phyloP scores from a whole-genome alignment of 164 flowering plant species.

The Kalanchoe fedtschenkoi region DNA sequence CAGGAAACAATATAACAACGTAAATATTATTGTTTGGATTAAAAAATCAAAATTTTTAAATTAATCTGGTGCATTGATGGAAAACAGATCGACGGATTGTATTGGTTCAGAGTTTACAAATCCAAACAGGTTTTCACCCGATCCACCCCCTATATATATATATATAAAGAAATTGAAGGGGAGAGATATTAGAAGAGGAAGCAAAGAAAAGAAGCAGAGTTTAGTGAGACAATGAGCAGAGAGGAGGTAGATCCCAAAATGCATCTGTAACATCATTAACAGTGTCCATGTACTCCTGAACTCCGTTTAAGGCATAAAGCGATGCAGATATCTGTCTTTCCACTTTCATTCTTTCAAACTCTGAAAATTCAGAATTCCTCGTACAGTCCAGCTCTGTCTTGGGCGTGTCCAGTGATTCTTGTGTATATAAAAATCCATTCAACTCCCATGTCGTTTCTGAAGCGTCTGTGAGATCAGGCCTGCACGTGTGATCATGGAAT shows the following conservation, averaged over 20 bases:
- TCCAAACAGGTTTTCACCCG: too few relatives aligned
- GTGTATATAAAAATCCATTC: constrained; percentile 22
- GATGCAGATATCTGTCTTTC: constrained; percentile 73
- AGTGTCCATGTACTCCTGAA: constrained; percentile 55
- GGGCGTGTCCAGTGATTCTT: constrained; percentile 28
- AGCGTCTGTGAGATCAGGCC: constrained; percentile 44
- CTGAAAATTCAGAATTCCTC: constrained; percentile 24
- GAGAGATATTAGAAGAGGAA: too few relatives aligned
- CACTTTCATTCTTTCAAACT: constrained; percentile 61
- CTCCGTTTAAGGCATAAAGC: constrained; percentile 54
- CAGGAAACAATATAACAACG: too few relatives aligned
- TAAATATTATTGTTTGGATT: too few relatives aligned
- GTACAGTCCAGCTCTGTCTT: constrained; percentile 16
- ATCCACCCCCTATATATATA: too few relatives aligned
- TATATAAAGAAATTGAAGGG: too few relatives aligned
- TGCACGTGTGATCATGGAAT: constrained; percentile 43
- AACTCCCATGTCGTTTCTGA: constrained; percentile 30
- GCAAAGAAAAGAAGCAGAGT: background rate
- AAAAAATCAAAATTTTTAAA: too few relatives aligned
- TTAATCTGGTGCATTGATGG: too few relatives aligned
- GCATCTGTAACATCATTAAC: constrained; percentile 45
- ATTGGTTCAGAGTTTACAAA: too few relatives aligned
- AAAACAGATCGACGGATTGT: too few relatives aligned
- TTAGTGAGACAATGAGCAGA: constrained; percentile 38
- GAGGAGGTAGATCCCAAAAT: constrained; percentile 74